These are phyloP conservation scores for Hyphopichia fennica DNA, from an alignment of 1,139 yeast genomes.

Conservation along the genomic window DNA sequence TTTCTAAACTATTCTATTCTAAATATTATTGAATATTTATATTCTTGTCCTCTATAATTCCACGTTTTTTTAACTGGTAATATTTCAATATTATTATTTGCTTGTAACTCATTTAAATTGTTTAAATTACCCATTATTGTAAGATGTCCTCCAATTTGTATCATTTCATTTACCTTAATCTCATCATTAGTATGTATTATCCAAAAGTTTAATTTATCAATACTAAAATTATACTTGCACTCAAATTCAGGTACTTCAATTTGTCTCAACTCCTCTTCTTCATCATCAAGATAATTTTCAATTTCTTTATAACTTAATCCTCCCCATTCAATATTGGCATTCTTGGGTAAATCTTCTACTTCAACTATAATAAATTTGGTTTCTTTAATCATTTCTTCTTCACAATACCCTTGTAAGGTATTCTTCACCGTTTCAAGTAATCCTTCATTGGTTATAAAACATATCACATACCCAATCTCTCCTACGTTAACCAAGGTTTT, in stretches of 20 bases:
- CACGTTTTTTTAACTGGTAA: constrained; percentile 26
- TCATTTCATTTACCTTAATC: constrained; percentile 2
- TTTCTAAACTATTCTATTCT: constrained; percentile 11
- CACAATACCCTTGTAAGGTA: constrained; percentile 42
- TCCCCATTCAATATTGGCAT: constrained; percentile 79
- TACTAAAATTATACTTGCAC: background rate
- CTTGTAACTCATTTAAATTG: background rate
- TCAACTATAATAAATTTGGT: constrained; percentile 51
- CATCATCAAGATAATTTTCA: constrained; percentile 39
- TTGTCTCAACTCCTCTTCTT: constrained; percentile 2
- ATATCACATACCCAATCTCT: constrained; percentile 48
- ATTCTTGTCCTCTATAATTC: constrained; percentile 18
- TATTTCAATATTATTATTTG: constrained; percentile 14
- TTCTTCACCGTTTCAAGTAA: constrained; percentile 19
- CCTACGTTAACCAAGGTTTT: constrained; percentile 51
- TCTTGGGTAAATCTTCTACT: constrained; percentile 65
- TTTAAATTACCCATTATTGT: background rate
- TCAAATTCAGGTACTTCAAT: background rate
- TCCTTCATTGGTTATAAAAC: constrained; percentile 47
- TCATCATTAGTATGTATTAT: constrained; percentile 17
- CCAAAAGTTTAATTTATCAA: background rate
- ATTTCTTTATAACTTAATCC: constrained; percentile 50
- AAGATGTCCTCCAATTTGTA: background rate
- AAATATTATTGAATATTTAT: constrained; percentile 13
- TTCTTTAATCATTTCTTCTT: constrained; percentile 11